Base-by-base conservation (phyloP, 1,284 basidiomycete species). In the Pseudozyma sp. region DNA sequence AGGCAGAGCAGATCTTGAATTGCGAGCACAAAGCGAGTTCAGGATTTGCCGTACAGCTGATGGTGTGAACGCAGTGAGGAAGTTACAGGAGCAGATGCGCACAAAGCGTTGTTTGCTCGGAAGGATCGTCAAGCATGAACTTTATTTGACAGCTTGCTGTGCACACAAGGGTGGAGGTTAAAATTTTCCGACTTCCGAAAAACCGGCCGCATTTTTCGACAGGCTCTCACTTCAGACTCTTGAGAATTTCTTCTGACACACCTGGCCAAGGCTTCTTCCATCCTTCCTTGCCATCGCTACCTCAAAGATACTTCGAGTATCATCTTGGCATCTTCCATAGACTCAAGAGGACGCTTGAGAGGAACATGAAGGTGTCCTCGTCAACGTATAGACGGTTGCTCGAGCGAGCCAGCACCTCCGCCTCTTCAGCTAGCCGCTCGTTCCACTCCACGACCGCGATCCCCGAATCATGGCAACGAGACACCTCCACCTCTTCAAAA, bases 181-280 rank as follows among this genome's bases (percentile, higher is more conserved):
- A 12, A 40, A 40, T 40, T 31, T 52, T 38, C 50, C 50, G 50
- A 52, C 5, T 52, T 39, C 50, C 50, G 50, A 52, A 18, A 40
- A 52, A 31, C 14, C 7, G 16, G 10, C 18, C 34, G 16, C 38
- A 39, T 39, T 52, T 45, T 45, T 45, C 40, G 13, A 18, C 44
- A 45, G 44, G 40, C 19, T 21, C 50, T 52, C 50, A 52, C 50
- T 25, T 54, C 40, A 44, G 52, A 47, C 34, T 31, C 40, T 18
- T 25, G 25, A 55, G 53, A 48, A 56, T 51, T 59, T 59, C 56
- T 59, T 59, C 56, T 52, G n/a, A 25, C n/a, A 10, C 19, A n/a
- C n/a, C 6, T 53, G 14, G 5, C 44, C 19, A 18, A n/a, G 11
- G 5, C 19, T n/a, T 36, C 25, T 31, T 21, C 51, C 39, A 7